phyloP scores from a whole-genome alignment of 2,329 filamentous ascomycete genomes.

The Trichothecium roseum region DNA sequence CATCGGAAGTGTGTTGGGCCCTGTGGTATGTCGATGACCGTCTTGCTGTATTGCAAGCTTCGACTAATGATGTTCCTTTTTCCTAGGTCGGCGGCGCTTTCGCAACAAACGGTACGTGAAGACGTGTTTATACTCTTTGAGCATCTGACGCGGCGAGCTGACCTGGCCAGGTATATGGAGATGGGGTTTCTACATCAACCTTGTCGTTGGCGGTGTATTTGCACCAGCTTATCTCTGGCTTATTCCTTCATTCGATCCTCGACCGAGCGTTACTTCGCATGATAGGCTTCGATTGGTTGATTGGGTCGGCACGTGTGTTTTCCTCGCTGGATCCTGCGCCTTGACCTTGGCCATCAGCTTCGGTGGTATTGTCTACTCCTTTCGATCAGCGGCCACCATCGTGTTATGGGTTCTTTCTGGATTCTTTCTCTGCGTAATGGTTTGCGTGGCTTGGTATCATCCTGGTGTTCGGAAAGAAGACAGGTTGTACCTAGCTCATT shows the following conservation, averaged over 20 bases:
- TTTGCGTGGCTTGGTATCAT: constrained; percentile 24
- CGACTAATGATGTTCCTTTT: not conserved
- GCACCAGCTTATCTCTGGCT: constrained; percentile 13
- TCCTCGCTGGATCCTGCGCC: constrained; percentile 23
- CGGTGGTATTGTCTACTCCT: constrained; percentile 32
- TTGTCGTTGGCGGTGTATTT: constrained; percentile 29
- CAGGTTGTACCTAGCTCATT: constrained; percentile 27
- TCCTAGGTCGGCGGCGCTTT: constrained; percentile 25
- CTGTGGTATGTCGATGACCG: constrained; percentile 16
- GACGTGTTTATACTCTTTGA: constrained; percentile 14
- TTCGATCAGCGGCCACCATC: constrained; percentile 30
- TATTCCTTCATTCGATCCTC: constrained; percentile 10
- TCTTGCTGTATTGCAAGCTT: not conserved
- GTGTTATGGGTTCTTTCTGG: constrained; percentile 30
- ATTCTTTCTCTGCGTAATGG: constrained; percentile 28
- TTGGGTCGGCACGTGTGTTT: constrained; percentile 28
- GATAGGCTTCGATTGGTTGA: constrained; percentile 26
- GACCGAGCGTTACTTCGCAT: constrained; percentile 6
- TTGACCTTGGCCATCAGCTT: constrained; percentile 36
- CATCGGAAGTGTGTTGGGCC: constrained; percentile 28
- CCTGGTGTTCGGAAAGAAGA: constrained; percentile 23
- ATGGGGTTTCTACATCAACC: constrained; percentile 39
- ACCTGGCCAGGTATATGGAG: constrained; percentile 1
- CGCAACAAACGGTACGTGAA: constrained; percentile 25
- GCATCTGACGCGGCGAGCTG: not conserved